These are phyloP conservation scores for Gossypium aridum DNA, from an alignment of 441 rosid genomes.

Conservation along the genomic window DNA sequence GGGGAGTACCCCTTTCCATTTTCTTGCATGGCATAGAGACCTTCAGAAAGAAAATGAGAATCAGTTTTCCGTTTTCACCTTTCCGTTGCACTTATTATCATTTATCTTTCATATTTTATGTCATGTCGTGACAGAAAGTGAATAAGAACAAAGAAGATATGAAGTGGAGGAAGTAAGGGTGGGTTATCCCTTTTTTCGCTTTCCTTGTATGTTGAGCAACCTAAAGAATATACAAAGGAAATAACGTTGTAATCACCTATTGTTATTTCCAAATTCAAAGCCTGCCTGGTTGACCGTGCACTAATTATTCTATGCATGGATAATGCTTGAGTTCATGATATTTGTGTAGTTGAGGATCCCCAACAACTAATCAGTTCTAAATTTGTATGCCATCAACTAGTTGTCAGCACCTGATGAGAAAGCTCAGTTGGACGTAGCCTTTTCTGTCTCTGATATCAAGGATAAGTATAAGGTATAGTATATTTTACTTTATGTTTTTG, in stretches of 20 bases:
- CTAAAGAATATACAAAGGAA: neutral
- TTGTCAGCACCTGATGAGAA: slow-evolving; percentile 30
- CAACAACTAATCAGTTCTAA: neutral
- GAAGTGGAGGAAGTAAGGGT: neutral
- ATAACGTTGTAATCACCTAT: neutral
- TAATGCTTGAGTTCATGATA: neutral
- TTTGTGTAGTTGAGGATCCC: neutral
- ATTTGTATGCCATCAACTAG: slow-evolving; percentile 20
- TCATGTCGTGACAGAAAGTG: neutral
- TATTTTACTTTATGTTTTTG: neutral
- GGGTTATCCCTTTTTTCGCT: neutral
- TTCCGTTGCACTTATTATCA: neutral
- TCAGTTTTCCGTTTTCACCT: neutral
- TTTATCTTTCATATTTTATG: neutral
- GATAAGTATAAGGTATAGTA: slow-evolving; percentile 62
- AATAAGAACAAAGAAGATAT: neutral
- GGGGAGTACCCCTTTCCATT: neutral
- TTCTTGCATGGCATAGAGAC: neutral
- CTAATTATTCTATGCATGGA: neutral
- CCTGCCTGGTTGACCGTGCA: neutral
- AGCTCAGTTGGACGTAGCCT: slow-evolving; percentile 27
- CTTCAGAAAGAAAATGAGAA: neutral
- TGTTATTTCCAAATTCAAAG: neutral
- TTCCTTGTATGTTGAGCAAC: neutral
- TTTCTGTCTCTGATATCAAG: slow-evolving; percentile 57